Percentiles rank a stretch among this genome's conserved stretches.
These are phyloP conservation scores for Fusarium pseudonygamai DNA, from an alignment of 2,329 filamentous ascomycete genomes.

Conservation along the genomic window DNA sequence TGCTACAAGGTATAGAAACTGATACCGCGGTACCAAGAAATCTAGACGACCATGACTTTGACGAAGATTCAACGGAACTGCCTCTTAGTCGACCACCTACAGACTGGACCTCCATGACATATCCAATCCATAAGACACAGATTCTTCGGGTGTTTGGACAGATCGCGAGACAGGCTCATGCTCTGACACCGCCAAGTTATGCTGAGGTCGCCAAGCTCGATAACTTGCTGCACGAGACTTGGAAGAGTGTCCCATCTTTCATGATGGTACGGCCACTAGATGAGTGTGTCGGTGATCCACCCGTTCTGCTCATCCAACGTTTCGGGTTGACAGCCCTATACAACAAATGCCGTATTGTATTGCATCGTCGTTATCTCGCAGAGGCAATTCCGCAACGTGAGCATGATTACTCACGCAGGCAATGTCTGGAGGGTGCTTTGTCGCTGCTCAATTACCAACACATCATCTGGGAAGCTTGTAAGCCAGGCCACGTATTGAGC, in stretches of 20 bases:
- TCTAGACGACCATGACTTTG: constrained; percentile 72
- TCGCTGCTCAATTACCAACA: constrained; percentile 59
- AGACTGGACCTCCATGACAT: constrained; percentile 68
- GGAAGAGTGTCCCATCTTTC: constrained; percentile 57
- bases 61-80: constrained; percentile 61
- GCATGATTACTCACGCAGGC: constrained; percentile 62
- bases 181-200: constrained; percentile 58
- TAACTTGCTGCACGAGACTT: constrained; percentile 55
- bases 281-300: constrained; percentile 59
- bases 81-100: constrained; percentile 65
- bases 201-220: constrained; percentile 61
- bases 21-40: constrained; percentile 71
- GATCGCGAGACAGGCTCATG: constrained; percentile 61
- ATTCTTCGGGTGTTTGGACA: constrained; percentile 60
- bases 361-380: constrained; percentile 63
- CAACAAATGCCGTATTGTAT: constrained; percentile 64
- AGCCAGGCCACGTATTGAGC: constrained; percentile 63
- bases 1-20: constrained; percentile 70
- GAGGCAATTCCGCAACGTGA: constrained; percentile 54
- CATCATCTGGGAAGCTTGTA: constrained; percentile 57
- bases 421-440: constrained; percentile 61
- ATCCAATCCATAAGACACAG: constrained; percentile 61
- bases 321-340: constrained; percentile 63
- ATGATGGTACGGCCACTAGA: constrained; percentile 60
- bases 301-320: constrained; percentile 59